Conservation (phyloP, 2,329 filamentous ascomycete genomes). For the Colletotrichum sp. region DNA sequence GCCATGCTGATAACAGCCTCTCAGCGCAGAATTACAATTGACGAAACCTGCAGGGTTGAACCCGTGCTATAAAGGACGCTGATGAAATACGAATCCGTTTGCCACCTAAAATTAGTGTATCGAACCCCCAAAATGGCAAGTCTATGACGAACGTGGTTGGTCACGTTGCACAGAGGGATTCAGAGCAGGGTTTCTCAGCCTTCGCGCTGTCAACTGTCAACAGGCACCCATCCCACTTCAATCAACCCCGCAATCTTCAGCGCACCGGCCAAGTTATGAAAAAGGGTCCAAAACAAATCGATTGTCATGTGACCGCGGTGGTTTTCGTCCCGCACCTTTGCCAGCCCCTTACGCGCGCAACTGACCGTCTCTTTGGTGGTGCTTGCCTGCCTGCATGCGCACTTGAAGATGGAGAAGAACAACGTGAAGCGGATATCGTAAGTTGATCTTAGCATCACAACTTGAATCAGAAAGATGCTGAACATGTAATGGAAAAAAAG, state of each 20-base stretch:
- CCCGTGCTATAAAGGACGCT: neutral
- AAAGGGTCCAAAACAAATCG: neutral
- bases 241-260: neutral
- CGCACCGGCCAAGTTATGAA: neutral
- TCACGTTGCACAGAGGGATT: neutral
- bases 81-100: neutral
- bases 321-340: neutral
- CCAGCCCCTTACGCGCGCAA: neutral
- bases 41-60: neutral
- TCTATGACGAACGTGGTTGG: neutral
- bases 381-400: neutral
- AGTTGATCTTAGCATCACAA: neutral
- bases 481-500: neutral
- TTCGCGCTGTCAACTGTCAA: neutral
- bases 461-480: neutral
- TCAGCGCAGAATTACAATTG: neutral
- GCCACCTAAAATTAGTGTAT: neutral
- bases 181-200: neutral
- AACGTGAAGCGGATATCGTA: constrained; percentile 6
- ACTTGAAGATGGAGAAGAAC: neutral
- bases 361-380: neutral
- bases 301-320: constrained; percentile 2
- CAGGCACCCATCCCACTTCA: neutral
- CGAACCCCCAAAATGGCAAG: neutral
- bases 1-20: neutral